Base-by-base conservation (phyloP, 345 rosid species). In the Pistacia vera region DNA sequence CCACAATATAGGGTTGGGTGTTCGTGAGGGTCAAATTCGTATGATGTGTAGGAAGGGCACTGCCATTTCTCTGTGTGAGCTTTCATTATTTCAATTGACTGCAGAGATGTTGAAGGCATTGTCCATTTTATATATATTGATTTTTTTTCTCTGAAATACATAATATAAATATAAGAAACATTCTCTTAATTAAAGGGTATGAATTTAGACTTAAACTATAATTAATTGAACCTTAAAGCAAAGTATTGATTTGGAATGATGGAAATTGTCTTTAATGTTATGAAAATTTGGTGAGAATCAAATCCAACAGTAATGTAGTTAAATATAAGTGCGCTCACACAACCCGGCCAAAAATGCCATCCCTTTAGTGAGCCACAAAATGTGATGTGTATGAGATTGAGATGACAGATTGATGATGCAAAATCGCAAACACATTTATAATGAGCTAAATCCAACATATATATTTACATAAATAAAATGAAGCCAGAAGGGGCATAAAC, bases 1-100 rank as follows among this genome's bases (percentile, higher is more conserved):
- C 81, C 78, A 73, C 60, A 41, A 61, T 18, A n/a, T 55, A 41
- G 46, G 46, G 73, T 16, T 48, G 65, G 63, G 63, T 68, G 66
- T 71, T 48, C 6, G 18, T n/a, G n/a, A 68, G 73, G 58, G 78
- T 79, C 78, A 73, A 74, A 10, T 61, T 49, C 72, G 63, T 64
- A 79, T 79, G 70, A 74, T 79, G 55, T 14, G 55, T 67, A 22
- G 7, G 48, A 44, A 46, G 20, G 54, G 30, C 71, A 64, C 30
- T 46, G 25, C 67, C 59, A 48, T 60, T 28, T 71, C 13, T 17
- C 25, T 4, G 2, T 30, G 46, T 22, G 38, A 67, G 20, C 18
- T 67, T 67, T 67, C n/a, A 48, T 48, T 25, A 25, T 58, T 58
- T n/a, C 22, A 18, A 18, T 20, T 20, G 62, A 58, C 22, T 22